These are phyloP conservation scores for Penicillium pulvis DNA, from an alignment of 495 filamentous ascomycete species.

Conservation along the genomic window DNA sequence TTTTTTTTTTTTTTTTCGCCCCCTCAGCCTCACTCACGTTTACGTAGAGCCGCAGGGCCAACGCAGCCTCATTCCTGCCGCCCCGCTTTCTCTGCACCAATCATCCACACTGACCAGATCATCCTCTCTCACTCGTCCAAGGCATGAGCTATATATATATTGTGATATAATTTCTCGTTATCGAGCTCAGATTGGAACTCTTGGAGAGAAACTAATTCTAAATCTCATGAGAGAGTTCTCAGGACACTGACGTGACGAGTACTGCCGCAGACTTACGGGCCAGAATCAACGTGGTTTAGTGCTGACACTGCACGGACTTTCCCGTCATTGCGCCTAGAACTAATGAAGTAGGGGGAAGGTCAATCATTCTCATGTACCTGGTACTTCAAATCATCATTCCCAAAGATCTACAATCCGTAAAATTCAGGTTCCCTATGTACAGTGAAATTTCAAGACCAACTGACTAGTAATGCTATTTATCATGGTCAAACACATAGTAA, in stretches of 20 bases:
- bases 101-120: not conserved
- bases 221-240: not conserved
- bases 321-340: not conserved
- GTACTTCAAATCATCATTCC: not conserved
- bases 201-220: too few species aligned
- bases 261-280: not conserved
- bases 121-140: too few species aligned
- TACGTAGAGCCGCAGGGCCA: constrained; percentile 28
- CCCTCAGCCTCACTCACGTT: constrained; percentile 28
- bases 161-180: not conserved
- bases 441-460: too few species aligned
- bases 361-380: not conserved
- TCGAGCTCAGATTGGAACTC: not conserved
- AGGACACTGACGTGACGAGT: not conserved
- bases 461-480: too few species aligned
- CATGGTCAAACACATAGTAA: too few species aligned
- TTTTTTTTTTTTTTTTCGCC: too few species aligned
- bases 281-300: not conserved
- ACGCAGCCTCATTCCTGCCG: constrained; percentile 24
- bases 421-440: too few species aligned
- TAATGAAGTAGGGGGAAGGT: not conserved
- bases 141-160: too few species aligned
- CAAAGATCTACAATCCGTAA: not conserved
- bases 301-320: constrained; percentile 1
- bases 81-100: not conserved